phyloP scores from a whole-genome alignment of 1,284 basidiomycete genomes.

The Moesziomyces sp. region DNA sequence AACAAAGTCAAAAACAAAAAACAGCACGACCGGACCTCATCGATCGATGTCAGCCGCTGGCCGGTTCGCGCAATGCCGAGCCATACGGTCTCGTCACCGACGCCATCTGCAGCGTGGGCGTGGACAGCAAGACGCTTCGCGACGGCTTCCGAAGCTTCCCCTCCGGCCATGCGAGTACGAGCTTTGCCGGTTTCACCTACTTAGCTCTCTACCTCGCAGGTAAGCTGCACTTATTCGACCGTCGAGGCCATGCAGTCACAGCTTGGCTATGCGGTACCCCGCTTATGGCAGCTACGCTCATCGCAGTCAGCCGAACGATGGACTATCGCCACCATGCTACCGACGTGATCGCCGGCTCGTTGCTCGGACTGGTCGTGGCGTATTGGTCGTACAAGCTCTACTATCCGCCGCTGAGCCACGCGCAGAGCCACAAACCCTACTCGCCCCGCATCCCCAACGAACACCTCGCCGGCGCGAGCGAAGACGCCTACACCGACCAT shows the following conservation, averaged over 20 bases:
- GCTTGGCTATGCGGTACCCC: constrained; percentile 85
- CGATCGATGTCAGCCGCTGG: constrained; percentile 80
- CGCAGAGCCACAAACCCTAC: constrained; percentile 54
- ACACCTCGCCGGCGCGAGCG: constrained; percentile 8
- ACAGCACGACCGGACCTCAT: constrained; percentile 70
- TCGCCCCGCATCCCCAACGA: constrained; percentile 44
- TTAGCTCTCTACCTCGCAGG: constrained; percentile 79
- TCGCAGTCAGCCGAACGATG: constrained; percentile 76
- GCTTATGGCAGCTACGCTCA: constrained; percentile 80
- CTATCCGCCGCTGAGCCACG: constrained; percentile 46
- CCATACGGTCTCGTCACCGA: constrained; percentile 78
- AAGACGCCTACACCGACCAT: neutral
- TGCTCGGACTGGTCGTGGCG: constrained; percentile 79
- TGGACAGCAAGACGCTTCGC: constrained; percentile 22
- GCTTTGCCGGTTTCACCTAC: constrained; percentile 92
- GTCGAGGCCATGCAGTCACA: constrained; percentile 82
- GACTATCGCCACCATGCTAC: constrained; percentile 70
- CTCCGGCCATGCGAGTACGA: constrained; percentile 90
- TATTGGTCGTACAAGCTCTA: constrained; percentile 69
- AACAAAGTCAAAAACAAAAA: no score
- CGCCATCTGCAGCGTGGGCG: constrained; percentile 78
- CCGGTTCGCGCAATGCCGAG: constrained; percentile 74
- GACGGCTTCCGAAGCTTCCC: constrained; percentile 90
- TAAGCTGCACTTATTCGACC: constrained; percentile 90
- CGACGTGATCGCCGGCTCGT: constrained; percentile 81